Evolutionary conservation across 1,284 basidiomycete species (phyloP), one percentile per base, ranked within the genome.

Genomic region (Malassezia brasiliensis): DNA sequence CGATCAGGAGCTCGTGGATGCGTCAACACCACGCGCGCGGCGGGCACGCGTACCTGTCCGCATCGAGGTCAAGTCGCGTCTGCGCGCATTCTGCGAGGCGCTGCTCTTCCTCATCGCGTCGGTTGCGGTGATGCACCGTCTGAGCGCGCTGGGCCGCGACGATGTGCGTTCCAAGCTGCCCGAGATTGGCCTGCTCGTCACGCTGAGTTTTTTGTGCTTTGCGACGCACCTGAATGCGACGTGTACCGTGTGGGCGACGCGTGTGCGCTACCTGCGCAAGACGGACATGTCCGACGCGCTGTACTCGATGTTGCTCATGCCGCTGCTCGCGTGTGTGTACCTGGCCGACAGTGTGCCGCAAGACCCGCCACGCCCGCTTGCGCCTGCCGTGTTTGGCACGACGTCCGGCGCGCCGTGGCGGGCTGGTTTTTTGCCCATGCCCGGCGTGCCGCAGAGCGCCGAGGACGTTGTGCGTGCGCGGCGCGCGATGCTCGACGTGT

Each of bases 171-270:
- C 31, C 34, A 49, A 48, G 46, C 14, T 31, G 5, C 32, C 40
- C 19, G 37, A 44, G 42, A 10, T 52, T 9, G 11, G 35, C 15
- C 11, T 44, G 2, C 28, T 57, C 0, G 38, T 35, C 10, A 15
- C 30, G n/a, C 31, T 52, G 12, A 19, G 39, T 3, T 22, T 52
- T 6, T 22, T 47, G 17, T 57, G 55, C 45, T 52, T 52, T n/a
- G 8, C 31, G 7, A 22, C 31, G 34, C 50, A 57, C 20, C 14
- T 36, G 28, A 28, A 25, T 11, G 28, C 20, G 1, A 20, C 55
- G 25, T 52, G 46, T 32, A 52, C 45, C 9, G 36, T 57, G 10
- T 52, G 50, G 50, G 50, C 50, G 15, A 57, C 55, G 10, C 55
- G 41, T n/a, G 45, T 47, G n/a, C 17, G 31, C 14, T 52, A 38